Base-by-base conservation (phyloP, 1,284 basidiomycete genomes). In the Sphagnurus paluster region DNA sequence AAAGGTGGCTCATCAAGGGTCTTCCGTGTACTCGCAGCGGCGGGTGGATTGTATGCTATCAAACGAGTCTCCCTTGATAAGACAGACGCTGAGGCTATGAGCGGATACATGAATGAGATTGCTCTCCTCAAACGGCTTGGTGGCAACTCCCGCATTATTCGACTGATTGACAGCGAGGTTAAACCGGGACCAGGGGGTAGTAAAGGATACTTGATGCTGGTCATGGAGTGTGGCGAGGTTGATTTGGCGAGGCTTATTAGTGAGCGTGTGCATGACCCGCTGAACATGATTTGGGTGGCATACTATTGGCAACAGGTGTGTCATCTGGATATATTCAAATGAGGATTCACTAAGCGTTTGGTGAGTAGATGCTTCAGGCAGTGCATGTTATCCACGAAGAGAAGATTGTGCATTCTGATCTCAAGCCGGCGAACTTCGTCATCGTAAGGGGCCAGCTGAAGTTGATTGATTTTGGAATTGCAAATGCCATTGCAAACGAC, bases 391-490 rank as follows among this genome's bases (percentile, higher is more conserved):
- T 97, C 39, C 94, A 98, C 61, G 88, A 94, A 51, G 92, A 95
- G 70, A 95, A 94, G 66, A 96, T 98, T 49, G 93, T 98, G 1
- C 94, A 98, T 66, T 95, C 93, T 7, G 94, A 98, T 64, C 76
- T 97, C 42, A 98, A 98, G 64, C 94, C 94, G 2, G 94, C 94
- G 2, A 98, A 98, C 66, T 98, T 98, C 59, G 93, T 98, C 13
- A 75, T 98, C 30, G 94, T 97, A 46, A 87, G 87, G 52, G 94
- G 94, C 2, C 87, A 93, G 51, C 73, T 98, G 39, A 98, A 98
- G 73, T 74, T 97, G 44, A 98, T 98, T 57, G 94, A 97, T 65
- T 98, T 98, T 58, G 94, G 94, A 10, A 98, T 98, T 59, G 94
- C 94, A 3, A 97, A 97, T 64, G 93, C 93, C 5, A 94, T 98